Conservation (phyloP, 257 asterid species). For the Przewalskia tangutica region DNA sequence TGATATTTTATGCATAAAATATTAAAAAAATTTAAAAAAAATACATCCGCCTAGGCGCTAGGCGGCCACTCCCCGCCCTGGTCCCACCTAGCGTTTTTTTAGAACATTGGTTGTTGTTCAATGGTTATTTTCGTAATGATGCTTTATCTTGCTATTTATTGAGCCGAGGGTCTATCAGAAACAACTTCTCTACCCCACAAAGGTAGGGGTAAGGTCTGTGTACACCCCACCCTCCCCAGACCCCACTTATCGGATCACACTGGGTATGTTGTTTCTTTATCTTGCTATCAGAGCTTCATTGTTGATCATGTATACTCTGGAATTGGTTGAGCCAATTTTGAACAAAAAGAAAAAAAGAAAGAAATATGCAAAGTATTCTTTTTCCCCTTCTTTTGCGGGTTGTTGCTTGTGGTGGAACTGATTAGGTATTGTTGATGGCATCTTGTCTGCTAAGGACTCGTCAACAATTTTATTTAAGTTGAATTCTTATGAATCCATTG, state of each 20-base stretch:
- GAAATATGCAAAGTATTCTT: background rate
- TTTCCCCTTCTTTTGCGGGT: background rate
- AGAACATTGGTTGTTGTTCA: background rate
- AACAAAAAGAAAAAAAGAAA: background rate
- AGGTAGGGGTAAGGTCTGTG: too few species aligned
- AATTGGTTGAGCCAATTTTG: background rate
- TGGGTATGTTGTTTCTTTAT: background rate
- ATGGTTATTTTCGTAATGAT: background rate
- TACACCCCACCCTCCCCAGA: too few species aligned
- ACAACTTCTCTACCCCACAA: too few species aligned
- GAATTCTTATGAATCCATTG: background rate
- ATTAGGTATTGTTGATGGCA: background rate
- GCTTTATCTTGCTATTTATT: background rate
- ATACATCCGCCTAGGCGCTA: too few species aligned
- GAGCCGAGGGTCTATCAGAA: too few species aligned
- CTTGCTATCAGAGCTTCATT: background rate
- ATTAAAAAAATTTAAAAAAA: too few species aligned
- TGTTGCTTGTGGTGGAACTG: background rate
- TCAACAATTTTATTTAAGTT: background rate
- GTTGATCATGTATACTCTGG: background rate
- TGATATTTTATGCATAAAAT: too few species aligned
- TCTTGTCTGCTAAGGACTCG: background rate
- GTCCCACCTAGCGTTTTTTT: too few species aligned
- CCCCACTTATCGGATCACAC: too few species aligned
- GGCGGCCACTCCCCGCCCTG: too few species aligned